Conservation (phyloP, 2,329 filamentous ascomycete genomes). For the Diplodia intermedia region DNA sequence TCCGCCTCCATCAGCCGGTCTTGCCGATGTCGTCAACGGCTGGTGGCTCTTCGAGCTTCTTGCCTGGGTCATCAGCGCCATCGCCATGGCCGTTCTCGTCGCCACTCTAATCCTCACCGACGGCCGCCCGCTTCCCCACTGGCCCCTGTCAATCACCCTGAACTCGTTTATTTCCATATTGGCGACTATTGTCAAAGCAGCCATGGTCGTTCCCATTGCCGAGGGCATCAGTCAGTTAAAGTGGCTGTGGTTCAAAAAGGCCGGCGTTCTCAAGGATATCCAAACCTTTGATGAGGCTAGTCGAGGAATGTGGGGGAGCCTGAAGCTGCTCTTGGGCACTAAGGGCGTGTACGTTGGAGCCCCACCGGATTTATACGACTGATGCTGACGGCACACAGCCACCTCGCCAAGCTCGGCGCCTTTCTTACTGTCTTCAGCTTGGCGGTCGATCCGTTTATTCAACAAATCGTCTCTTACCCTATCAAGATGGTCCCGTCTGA, state of each 20-base stretch:
- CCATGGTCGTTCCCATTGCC: slow-evolving; percentile 44
- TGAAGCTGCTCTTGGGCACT: slow-evolving; percentile 22
- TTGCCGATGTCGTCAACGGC: slow-evolving; percentile 4
- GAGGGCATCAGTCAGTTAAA: slow-evolving; percentile 49
- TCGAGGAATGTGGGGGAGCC: slow-evolving; percentile 14
- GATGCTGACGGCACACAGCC: neutral
- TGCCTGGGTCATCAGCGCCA: slow-evolving; percentile 33
- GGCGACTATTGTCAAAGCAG: slow-evolving; percentile 43
- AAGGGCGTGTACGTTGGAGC: slow-evolving; percentile 16
- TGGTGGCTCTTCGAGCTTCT: slow-evolving; percentile 30
- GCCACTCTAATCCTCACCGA: slow-evolving; percentile 31
- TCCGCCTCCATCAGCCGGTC: neutral
- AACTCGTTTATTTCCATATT: slow-evolving; percentile 48
- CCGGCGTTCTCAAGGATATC: slow-evolving; percentile 27
- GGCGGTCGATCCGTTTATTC: slow-evolving; percentile 33
- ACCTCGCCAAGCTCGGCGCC: slow-evolving; percentile 32
- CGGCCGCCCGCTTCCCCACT: slow-evolving; percentile 33
- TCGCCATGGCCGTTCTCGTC: slow-evolving; percentile 29
- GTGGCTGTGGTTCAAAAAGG: slow-evolving; percentile 43
- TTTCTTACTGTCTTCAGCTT: slow-evolving; percentile 32
- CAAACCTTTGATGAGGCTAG: slow-evolving; percentile 31
- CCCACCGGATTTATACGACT: neutral
- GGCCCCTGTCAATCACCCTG: slow-evolving; percentile 34
- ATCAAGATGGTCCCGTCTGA: neutral
- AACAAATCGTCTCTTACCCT: slow-evolving; percentile 33